Conservation (phyloP, 2,329 filamentous ascomycete genomes). For the Dactylellina sp. region DNA sequence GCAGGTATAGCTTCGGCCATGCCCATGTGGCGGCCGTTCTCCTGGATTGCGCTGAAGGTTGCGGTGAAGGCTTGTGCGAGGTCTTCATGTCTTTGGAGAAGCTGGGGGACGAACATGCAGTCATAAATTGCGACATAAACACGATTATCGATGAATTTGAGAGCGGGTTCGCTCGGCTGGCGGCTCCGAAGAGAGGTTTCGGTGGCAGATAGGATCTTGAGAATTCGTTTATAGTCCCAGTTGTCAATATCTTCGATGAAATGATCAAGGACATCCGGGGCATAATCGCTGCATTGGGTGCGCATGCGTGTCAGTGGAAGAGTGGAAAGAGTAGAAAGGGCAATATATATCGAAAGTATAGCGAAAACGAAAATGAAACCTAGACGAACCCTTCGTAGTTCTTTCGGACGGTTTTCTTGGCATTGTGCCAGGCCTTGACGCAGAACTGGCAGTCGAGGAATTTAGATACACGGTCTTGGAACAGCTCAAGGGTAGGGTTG, state of each 20-base stretch:
- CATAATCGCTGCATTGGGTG: constrained; percentile 41
- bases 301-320: constrained; percentile 7
- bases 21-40: constrained; percentile 57
- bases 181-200: constrained; percentile 25
- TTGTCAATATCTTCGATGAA: constrained; percentile 47
- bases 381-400: constrained; percentile 59
- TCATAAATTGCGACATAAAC: constrained; percentile 52
- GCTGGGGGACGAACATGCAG: constrained; percentile 50
- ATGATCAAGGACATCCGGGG: constrained; percentile 47
- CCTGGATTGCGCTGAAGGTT: constrained; percentile 58
- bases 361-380: no score
- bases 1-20: constrained; percentile 59
- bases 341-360: not conserved
- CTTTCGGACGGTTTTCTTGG: constrained; percentile 58
- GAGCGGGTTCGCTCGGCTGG: constrained; percentile 25
- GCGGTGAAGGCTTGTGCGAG: constrained; percentile 46
- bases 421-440: constrained; percentile 59
- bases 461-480: constrained; percentile 58
- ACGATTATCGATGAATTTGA: constrained; percentile 51
- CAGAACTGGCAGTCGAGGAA: constrained; percentile 59
- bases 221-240: constrained; percentile 48
- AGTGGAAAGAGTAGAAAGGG: not conserved
- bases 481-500: constrained; percentile 58
- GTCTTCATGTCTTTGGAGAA: constrained; percentile 55
- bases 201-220: constrained; percentile 23